Base-by-base conservation (phyloP, 73 alveolate genomes). In the Paraurostyla sp. region DNA sequence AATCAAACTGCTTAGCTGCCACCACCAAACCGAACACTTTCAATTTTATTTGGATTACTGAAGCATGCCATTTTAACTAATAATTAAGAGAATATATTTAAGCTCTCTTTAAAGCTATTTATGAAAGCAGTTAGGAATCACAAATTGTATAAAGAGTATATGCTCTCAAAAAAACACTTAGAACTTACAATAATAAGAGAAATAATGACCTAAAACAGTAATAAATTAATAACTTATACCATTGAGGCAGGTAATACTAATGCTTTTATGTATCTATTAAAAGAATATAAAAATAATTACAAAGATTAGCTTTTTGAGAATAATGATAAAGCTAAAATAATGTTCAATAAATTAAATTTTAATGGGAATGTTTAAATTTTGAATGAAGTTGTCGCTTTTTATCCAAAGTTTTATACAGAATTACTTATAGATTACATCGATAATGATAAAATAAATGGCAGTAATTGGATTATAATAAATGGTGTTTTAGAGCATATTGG, bases 111-210 rank as follows among this genome's bases (percentile, higher is more conserved):
- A 15, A 65, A 65, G 36, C 6, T 38, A 18, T 65, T 65, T 40
- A 38, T 65, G 0, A 65, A 22, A 65, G 35, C 18, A 38, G 41
- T 65, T 56, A 65, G 82, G 36, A 65, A 23, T 36, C 18, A 35
- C 1, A 65, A 38, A 38, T 18, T 16, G 33, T 65, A 65, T 65
- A 65, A 65, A 40, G 82, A 65, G 41, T 65, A 18, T 30, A 22
- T 38, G 46, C 22, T 1, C 35, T 65, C 58, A 11, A 65, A 65
- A 40, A 65, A 65, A 40, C 82, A 65, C 25, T 22, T 65, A 38
- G 82, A 65, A 30, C 25, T 65, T 0, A 65, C 82, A 3, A 58
- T 65, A 65, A 65, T 65, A 65, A 65, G 82, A 40, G 82, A 65
- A 38, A 29, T 65, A 6, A 33, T 65, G 9, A 65, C 82, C 25